Conservation (phyloP, 805 yeast genomes). For the Nakazawaea anatomiae region DNA sequence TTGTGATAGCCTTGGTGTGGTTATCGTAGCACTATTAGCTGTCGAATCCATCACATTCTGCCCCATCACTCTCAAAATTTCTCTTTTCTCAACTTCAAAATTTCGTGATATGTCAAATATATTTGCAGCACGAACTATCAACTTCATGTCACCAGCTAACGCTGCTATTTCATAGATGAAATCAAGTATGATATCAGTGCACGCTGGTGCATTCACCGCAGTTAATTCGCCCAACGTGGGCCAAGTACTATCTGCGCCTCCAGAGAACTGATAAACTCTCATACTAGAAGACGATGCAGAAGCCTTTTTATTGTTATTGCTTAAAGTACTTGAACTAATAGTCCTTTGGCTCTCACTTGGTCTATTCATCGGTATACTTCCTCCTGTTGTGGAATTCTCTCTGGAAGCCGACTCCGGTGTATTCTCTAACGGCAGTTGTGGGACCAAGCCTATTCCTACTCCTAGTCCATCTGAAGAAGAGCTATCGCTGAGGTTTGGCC, state of each 20-base stretch:
- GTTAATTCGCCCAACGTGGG: slow-evolving; percentile 56
- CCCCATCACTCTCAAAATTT: slow-evolving; percentile 8
- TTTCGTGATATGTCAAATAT: slow-evolving; percentile 43
- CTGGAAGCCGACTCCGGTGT: neutral
- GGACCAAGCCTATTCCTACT: slow-evolving; percentile 7
- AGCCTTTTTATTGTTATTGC: neutral
- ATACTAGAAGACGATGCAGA: neutral
- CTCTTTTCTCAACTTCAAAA: slow-evolving; percentile 25
- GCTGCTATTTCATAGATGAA: slow-evolving; percentile 58
- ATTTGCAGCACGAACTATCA: slow-evolving; percentile 52
- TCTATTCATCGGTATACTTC: neutral
- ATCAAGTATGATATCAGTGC: slow-evolving; percentile 51
- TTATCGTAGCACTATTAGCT: neutral
- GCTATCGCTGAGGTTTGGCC: neutral
- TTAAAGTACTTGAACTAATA: neutral
- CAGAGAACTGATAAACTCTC: neutral
- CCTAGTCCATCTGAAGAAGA: slow-evolving; percentile 8
- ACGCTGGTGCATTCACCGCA: slow-evolving; percentile 48
- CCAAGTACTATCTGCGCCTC: slow-evolving; percentile 17
- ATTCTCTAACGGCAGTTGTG: neutral
- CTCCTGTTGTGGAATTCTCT: neutral
- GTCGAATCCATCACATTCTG: neutral
- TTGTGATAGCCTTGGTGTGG: neutral
- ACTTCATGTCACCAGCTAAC: slow-evolving; percentile 55
- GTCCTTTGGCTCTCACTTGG: neutral